A percentile compares a stretch with the other conserved stretches of the same genome.
phyloP scores from a whole-genome alignment of 192 early-diverging fungal genomes.

The Coemansia sp. region DNA sequence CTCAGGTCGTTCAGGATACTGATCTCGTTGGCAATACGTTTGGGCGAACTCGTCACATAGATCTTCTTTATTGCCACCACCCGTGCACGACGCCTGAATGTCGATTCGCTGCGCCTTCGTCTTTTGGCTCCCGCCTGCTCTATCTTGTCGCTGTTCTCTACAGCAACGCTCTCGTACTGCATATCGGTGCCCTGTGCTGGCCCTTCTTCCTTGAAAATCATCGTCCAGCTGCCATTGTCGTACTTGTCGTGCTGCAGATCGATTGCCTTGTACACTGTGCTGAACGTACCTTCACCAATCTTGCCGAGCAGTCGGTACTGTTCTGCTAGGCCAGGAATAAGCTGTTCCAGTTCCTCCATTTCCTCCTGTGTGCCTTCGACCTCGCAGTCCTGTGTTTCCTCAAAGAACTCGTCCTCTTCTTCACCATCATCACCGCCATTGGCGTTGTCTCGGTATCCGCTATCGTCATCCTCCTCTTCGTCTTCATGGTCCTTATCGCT shows the following conservation, averaged over 20 bases:
- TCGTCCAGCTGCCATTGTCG: conserved; percentile 69
- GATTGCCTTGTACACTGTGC: conserved; percentile 87
- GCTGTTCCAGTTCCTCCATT: conserved; percentile 61
- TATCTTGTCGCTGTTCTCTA: neutral
- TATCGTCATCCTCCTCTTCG: conserved; percentile 3
- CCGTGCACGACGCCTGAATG: conserved; percentile 24
- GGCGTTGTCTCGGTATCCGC: neutral
- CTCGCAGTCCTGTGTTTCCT: conserved; percentile 14
- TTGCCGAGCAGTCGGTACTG: conserved; percentile 72
- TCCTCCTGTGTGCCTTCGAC: conserved; percentile 46
- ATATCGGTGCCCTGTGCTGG: conserved; percentile 7
- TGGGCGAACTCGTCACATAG: conserved; percentile 77
- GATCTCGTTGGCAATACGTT: conserved; percentile 82
- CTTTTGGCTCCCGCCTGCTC: neutral
- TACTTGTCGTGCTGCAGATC: conserved; percentile 72
- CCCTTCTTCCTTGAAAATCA: conserved; percentile 31
- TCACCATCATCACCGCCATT: conserved; percentile 7
- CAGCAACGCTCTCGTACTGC: neutral
- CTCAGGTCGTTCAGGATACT: conserved; percentile 71
- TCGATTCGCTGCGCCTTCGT: neutral
- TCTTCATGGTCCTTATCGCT: conserved; percentile 6
- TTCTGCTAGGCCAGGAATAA: conserved; percentile 57
- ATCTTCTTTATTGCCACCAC: conserved; percentile 86
- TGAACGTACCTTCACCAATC: conserved; percentile 91
- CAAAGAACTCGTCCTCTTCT: conserved; percentile 24